Percentiles rank a stretch among this genome's conserved stretches.
phyloP scores from a whole-genome alignment of 257 asterid genomes.

The Solanum rostratum region DNA sequence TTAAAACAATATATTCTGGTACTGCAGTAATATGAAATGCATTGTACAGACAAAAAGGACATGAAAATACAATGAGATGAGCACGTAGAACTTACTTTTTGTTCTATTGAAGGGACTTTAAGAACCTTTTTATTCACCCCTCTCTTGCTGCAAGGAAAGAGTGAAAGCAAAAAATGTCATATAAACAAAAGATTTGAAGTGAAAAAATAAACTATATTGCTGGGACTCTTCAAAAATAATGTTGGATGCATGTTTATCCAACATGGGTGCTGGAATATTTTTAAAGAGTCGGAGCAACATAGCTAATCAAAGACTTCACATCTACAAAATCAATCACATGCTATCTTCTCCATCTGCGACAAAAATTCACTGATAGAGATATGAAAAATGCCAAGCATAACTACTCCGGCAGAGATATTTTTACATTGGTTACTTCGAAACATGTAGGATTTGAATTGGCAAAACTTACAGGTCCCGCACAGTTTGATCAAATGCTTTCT shows the following conservation, averaged over 20 bases:
- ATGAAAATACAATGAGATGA: background rate
- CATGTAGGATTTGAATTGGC: background rate
- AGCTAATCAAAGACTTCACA: background rate
- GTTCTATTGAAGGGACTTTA: conserved; percentile 78
- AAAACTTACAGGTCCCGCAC: conserved; percentile 74
- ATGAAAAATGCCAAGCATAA: background rate
- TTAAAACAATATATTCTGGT: background rate
- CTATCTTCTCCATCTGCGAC: background rate
- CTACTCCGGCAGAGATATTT: background rate
- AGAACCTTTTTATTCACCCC: conserved; percentile 85
- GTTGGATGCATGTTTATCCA: background rate
- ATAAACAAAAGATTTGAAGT: background rate
- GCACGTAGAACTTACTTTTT: conserved; percentile 34
- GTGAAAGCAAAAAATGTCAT: conserved; percentile 3
- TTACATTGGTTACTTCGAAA: too few relatives aligned
- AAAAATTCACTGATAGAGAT: background rate
- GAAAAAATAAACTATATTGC: background rate
- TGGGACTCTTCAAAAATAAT: background rate
- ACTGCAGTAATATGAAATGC: background rate
- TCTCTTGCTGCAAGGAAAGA: conserved; percentile 59
- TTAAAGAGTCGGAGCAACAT: background rate
- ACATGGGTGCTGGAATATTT: background rate
- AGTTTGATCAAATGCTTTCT: conserved; percentile 81
- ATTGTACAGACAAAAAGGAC: background rate
- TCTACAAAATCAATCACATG: background rate